Evolutionary conservation across 208 protist species (phyloP).

Genomic region (Trypanosoma lewisi): DNA sequence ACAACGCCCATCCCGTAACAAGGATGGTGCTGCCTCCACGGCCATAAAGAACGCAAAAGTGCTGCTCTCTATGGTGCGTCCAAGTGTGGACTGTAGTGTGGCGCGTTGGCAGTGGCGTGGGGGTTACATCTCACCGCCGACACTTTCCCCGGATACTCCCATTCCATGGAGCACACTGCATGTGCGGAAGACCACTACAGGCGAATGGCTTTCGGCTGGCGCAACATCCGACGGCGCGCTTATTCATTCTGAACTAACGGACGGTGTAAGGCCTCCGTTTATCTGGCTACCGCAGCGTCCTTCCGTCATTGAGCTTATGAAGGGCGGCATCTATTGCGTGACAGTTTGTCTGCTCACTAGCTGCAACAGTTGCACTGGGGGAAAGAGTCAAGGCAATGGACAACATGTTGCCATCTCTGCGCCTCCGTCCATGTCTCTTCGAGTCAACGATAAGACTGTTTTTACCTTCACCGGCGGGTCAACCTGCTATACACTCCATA

Average conservation of each 20-base stretch:
- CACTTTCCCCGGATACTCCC: conserved; percentile 6
- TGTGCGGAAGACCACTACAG: conserved; percentile 39
- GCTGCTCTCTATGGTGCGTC: background rate
- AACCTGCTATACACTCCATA: conserved; percentile 10
- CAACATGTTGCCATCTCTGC: background rate
- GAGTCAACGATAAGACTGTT: conserved; percentile 15
- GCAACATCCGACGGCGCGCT: background rate
- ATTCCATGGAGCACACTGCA: conserved; percentile 39
- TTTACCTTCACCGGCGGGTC: conserved; percentile 17
- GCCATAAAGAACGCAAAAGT: background rate
- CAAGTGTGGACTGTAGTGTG: conserved; percentile 15
- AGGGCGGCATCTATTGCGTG: conserved; percentile 43
- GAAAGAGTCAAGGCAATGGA: background rate
- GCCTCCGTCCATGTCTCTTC: conserved; percentile 5
- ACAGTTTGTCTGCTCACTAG: conserved; percentile 34
- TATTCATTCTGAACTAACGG: background rate
- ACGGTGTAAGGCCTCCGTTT: conserved; percentile 3
- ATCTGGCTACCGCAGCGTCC: conserved; percentile 13
- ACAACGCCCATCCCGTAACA: background rate
- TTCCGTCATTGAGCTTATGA: conserved; percentile 13
- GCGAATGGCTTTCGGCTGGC: conserved; percentile 35
- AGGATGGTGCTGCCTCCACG: background rate
- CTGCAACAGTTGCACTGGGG: background rate
- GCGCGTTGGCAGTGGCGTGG: conserved; percentile 21
- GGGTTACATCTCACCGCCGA: conserved; percentile 1